Evolutionary conservation across 176 grass and related monocot genomes (phyloP).

Genomic region (Oryza coarctata): DNA sequence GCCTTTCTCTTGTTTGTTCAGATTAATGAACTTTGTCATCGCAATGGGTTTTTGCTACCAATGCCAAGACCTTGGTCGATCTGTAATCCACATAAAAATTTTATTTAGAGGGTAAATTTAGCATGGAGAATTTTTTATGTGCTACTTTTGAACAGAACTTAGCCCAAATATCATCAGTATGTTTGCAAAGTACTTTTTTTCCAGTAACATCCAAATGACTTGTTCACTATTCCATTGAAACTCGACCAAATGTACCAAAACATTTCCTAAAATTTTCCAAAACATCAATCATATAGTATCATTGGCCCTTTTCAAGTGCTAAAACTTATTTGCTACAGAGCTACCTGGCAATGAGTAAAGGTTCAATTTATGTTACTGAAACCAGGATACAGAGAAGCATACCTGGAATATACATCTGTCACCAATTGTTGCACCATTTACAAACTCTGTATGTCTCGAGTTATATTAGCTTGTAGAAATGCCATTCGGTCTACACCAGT

Average conservation of each 20-base stretch:
- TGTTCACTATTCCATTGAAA: no score
- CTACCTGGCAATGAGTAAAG: not conserved
- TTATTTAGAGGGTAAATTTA: not conserved
- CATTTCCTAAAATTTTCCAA: no score
- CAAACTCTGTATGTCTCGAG: slow-evolving; percentile 81
- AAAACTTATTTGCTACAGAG: not conserved
- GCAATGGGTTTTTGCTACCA: slow-evolving; percentile 83
- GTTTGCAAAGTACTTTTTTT: no score
- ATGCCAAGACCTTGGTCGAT: slow-evolving; percentile 96
- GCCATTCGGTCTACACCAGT: slow-evolving; percentile 76
- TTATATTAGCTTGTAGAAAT: slow-evolving; percentile 84
- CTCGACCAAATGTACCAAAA: no score
- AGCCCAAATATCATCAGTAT: no score
- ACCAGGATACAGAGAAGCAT: slow-evolving; percentile 19
- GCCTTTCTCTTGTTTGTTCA: slow-evolving; percentile 81
- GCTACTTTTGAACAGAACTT: no score
- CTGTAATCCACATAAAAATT: slow-evolving; percentile 40
- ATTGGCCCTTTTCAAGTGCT: no score
- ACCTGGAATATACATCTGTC: slow-evolving; percentile 95
- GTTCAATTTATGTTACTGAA: not conserved
- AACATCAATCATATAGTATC: no score
- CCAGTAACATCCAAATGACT: no score
- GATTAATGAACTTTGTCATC: slow-evolving; percentile 73
- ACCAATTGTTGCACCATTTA: slow-evolving; percentile 75
- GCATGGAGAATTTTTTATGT: no score